These are phyloP conservation scores for Myxozyma melibiosi DNA, from an alignment of 805 yeast genomes.

Conservation along the genomic window DNA sequence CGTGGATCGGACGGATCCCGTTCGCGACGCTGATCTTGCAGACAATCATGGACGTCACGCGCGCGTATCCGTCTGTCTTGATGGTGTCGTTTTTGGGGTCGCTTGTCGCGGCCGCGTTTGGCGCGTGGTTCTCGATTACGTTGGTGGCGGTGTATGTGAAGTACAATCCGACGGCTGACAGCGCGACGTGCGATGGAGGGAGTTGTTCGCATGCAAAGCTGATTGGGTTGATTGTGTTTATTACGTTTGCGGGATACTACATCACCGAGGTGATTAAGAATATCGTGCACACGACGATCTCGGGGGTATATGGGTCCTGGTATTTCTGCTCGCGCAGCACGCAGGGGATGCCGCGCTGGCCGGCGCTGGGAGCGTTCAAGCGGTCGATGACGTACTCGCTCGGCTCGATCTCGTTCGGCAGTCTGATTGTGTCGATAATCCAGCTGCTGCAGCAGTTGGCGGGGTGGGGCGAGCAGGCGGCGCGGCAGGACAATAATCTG, in stretches of 20 bases:
- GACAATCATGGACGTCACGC: slow-evolving; percentile 77
- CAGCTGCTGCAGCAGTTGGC: slow-evolving; percentile 65
- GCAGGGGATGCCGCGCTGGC: slow-evolving; percentile 75
- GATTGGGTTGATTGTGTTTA: slow-evolving; percentile 69
- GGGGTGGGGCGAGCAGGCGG: slow-evolving; percentile 54
- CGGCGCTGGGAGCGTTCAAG: slow-evolving; percentile 77
- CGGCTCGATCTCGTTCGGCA: slow-evolving; percentile 89
- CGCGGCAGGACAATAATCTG: slow-evolving; percentile 54
- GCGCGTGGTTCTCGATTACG: slow-evolving; percentile 64
- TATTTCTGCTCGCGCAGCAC: slow-evolving; percentile 75
- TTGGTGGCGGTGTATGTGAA: slow-evolving; percentile 78
- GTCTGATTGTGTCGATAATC: slow-evolving; percentile 68
- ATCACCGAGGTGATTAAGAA: slow-evolving; percentile 82
- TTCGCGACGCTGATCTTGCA: slow-evolving; percentile 69
- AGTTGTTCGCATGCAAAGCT: slow-evolving; percentile 61
- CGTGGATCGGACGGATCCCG: slow-evolving; percentile 69
- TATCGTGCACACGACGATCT: slow-evolving; percentile 74
- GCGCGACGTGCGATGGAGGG: slow-evolving; percentile 56
- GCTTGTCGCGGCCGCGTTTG: slow-evolving; percentile 60
- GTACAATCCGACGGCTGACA: slow-evolving; percentile 61
- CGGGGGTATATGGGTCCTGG: slow-evolving; percentile 91
- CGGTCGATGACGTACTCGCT: slow-evolving; percentile 83
- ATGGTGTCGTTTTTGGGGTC: slow-evolving; percentile 63
- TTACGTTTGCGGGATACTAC: slow-evolving; percentile 80
- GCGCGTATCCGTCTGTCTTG: slow-evolving; percentile 68